These are phyloP conservation scores for Ceratobasidium sp. DNA, from an alignment of 1,284 basidiomycete genomes.

Conservation along the genomic window DNA sequence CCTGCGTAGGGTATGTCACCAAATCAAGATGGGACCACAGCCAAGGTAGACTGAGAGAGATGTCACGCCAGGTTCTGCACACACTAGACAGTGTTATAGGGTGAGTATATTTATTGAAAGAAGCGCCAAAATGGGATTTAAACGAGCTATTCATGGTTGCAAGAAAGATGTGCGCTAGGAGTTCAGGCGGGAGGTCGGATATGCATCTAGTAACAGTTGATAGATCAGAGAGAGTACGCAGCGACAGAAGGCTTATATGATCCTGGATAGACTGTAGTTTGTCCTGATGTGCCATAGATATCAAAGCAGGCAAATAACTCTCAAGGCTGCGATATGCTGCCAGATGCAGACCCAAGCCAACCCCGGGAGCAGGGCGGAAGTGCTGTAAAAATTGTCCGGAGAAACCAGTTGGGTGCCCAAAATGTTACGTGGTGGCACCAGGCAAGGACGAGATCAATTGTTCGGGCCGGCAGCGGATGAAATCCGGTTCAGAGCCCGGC, in stretches of 20 bases:
- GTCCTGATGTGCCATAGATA: not conserved
- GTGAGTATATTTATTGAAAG: not conserved
- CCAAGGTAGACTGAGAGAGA: not conserved
- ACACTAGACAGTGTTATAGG: not conserved
- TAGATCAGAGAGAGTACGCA: not conserved
- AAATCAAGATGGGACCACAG: conserved; percentile 9
- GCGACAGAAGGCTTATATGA: not conserved
- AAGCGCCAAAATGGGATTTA: not conserved
- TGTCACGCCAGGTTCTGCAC: not conserved
- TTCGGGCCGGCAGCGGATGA: no score
- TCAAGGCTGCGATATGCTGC: no score
- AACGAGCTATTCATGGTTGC: not conserved
- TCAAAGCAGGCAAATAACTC: no score
- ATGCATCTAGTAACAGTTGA: not conserved
- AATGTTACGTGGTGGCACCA: no score
- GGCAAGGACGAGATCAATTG: no score
- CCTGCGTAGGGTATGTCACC: not conserved
- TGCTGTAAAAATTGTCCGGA: no score
- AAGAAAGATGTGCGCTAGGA: not conserved
- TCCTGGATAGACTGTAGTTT: not conserved
- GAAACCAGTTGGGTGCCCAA: no score
- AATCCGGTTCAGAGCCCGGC: no score
- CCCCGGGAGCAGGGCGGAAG: no score
- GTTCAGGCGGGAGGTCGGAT: not conserved
- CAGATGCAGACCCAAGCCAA: no score